These are phyloP conservation scores for Kluyveromyces starmeri DNA, from an alignment of 805 yeast genomes.

Conservation along the genomic window DNA sequence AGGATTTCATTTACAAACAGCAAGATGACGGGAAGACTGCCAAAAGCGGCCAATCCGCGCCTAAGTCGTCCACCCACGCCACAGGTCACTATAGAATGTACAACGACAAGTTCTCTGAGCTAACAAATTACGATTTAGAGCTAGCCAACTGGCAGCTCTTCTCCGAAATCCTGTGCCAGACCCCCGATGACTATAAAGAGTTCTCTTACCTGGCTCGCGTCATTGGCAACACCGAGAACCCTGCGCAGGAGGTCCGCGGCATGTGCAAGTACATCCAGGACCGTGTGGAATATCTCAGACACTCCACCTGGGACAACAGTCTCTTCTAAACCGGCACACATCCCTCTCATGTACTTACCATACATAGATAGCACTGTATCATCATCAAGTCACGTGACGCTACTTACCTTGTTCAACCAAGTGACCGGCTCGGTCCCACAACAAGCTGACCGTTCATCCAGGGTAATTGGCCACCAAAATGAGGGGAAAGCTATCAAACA, in stretches of 20 bases:
- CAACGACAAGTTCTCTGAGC: constrained; percentile 9
- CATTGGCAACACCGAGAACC: constrained; percentile 8
- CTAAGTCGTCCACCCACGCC: not conserved
- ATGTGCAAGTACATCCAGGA: constrained; percentile 22
- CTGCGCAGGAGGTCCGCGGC: constrained; percentile 9
- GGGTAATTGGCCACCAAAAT: too few relatives aligned
- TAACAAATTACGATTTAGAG: constrained; percentile 22
- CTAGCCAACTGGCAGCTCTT: constrained; percentile 19
- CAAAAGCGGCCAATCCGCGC: constrained; percentile 5
- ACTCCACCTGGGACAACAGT: constrained; percentile 12
- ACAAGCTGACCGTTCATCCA: too few relatives aligned
- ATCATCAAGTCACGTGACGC: too few relatives aligned
- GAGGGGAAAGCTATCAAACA: too few relatives aligned
- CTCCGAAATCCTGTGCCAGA: constrained; percentile 16
- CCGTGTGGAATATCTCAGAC: constrained; percentile 12
- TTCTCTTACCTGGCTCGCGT: constrained; percentile 17
- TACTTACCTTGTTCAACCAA: too few relatives aligned
- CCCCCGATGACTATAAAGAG: constrained; percentile 7
- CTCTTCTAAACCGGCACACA: too few relatives aligned
- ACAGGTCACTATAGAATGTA: constrained; percentile 17
- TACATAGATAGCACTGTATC: too few relatives aligned
- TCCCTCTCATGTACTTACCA: too few relatives aligned
- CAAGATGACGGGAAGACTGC: constrained; percentile 16
- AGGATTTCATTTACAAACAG: constrained; percentile 17
- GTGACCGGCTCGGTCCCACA: too few relatives aligned